phyloP scores from a whole-genome alignment of 1,284 basidiomycete genomes.

The Coniferiporia sulphurascens region DNA sequence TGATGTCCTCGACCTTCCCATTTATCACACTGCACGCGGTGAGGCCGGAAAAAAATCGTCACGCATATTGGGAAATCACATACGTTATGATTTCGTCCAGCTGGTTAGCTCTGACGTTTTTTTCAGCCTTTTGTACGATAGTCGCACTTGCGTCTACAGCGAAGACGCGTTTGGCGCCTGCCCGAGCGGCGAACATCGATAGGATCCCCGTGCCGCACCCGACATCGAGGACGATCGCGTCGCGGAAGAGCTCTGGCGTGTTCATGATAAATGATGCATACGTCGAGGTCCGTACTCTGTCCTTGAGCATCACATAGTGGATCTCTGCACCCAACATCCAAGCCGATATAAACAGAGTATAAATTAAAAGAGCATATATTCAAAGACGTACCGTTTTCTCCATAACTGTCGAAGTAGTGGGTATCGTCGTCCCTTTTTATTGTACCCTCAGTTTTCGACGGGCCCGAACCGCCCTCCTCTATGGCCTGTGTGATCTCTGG shows the following conservation, averaged over 20 bases:
- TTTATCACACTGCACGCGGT: slow-evolving; percentile 58
- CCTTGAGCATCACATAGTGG: slow-evolving; percentile 77
- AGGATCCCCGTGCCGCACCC: slow-evolving; percentile 94
- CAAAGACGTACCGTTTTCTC: slow-evolving; percentile 68
- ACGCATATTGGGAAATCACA: slow-evolving; percentile 24
- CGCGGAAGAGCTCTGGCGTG: slow-evolving; percentile 81
- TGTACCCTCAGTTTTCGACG: slow-evolving; percentile 27
- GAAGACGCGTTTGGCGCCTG: slow-evolving; percentile 90
- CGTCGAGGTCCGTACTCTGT: slow-evolving; percentile 88
- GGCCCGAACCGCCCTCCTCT: slow-evolving; percentile 33
- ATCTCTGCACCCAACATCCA: slow-evolving; percentile 46
- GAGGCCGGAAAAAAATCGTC: slow-evolving; percentile 4
- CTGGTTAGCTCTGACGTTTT: slow-evolving; percentile 80
- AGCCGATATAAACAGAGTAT: neutral
- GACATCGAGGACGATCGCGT: slow-evolving; percentile 89
- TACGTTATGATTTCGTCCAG: slow-evolving; percentile 74
- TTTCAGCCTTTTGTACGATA: slow-evolving; percentile 78
- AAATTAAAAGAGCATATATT: neutral
- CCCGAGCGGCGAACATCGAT: slow-evolving; percentile 87
- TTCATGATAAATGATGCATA: slow-evolving; percentile 90
- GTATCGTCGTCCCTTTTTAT: slow-evolving; percentile 74
- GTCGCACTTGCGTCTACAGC: slow-evolving; percentile 88
- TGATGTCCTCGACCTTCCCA: slow-evolving; percentile 86
- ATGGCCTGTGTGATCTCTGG: slow-evolving; percentile 38
- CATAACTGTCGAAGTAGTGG: slow-evolving; percentile 94